Percentiles rank a stretch among this genome's conserved stretches.
phyloP scores from a whole-genome alignment of 192 early-diverging fungal genomes.

The Mortierella hygrophila region DNA sequence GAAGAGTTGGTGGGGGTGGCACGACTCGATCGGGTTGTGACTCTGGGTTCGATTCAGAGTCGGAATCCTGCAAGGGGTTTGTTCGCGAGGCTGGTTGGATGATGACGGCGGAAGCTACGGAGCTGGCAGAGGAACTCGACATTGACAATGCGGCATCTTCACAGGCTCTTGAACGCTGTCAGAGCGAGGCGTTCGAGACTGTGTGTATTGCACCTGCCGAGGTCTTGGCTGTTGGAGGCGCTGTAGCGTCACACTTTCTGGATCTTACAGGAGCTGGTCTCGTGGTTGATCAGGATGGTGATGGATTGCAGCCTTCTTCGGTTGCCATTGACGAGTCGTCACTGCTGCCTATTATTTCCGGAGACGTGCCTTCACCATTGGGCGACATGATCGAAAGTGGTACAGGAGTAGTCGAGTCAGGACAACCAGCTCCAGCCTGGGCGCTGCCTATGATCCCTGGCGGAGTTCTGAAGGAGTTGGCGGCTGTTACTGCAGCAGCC shows the following conservation, averaged over 20 bases:
- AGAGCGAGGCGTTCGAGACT: neutral
- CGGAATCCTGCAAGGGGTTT: constrained; percentile 1
- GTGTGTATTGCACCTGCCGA: neutral
- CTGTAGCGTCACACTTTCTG: no score
- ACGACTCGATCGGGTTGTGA: neutral
- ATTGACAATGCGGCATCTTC: neutral
- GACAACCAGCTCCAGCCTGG: no score
- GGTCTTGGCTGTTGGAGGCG: neutral
- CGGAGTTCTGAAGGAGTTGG: neutral
- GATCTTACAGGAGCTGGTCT: no score
- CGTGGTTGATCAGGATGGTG: no score
- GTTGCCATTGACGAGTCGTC: no score
- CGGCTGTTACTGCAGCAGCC: neutral
- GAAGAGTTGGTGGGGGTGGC: neutral
- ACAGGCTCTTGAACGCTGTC: neutral
- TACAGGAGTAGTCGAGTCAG: no score
- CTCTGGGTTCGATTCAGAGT: neutral
- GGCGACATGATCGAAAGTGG: no score
- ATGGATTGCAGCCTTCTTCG: no score
- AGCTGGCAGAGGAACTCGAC: neutral
- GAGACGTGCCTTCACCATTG: no score
- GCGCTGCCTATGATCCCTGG: neutral
- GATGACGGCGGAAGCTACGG: neutral
- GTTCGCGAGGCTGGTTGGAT: neutral
- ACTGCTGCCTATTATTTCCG: no score